phyloP scores from a whole-genome alignment of 495 filamentous ascomycete species.

The Penicillium taxi region DNA sequence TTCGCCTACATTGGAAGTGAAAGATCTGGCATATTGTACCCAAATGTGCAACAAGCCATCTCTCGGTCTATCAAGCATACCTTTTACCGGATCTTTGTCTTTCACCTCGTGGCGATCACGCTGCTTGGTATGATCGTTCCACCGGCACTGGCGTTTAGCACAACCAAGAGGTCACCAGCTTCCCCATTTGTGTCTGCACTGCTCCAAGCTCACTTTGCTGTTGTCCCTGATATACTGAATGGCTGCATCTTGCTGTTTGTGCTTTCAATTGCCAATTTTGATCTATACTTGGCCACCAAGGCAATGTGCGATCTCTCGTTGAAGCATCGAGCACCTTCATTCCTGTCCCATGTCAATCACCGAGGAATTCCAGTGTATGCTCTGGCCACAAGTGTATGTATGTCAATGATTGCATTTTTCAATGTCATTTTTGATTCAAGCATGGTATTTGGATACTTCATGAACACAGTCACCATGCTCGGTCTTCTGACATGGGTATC shows the following conservation, averaged over 20 bases:
- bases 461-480: slow-evolving; percentile 71
- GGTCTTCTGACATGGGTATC: slow-evolving; percentile 63
- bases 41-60: slow-evolving; percentile 62
- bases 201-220: slow-evolving; percentile 38
- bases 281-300: slow-evolving; percentile 56
- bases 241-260: slow-evolving; percentile 66
- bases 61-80: slow-evolving; percentile 65
- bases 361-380: slow-evolving; percentile 67
- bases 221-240: slow-evolving; percentile 50
- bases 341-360: slow-evolving; percentile 58
- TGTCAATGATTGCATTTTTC: slow-evolving; percentile 65
- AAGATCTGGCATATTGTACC: slow-evolving; percentile 59
- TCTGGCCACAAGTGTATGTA: slow-evolving; percentile 47
- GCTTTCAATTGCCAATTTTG: slow-evolving; percentile 62
- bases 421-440: slow-evolving; percentile 56
- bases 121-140: slow-evolving; percentile 48
- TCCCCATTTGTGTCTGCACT: slow-evolving; percentile 57
- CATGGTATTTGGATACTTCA: slow-evolving; percentile 67
- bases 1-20: slow-evolving; percentile 82
- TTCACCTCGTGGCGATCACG: slow-evolving; percentile 54
- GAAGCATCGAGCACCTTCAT: slow-evolving; percentile 58
- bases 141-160: slow-evolving; percentile 30
- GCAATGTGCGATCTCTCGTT: slow-evolving; percentile 67
- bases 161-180: slow-evolving; percentile 29
- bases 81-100: slow-evolving; percentile 74